phyloP scores from a whole-genome alignment of 192 early-diverging fungal species.

The Gamsiella multidivaricata region DNA sequence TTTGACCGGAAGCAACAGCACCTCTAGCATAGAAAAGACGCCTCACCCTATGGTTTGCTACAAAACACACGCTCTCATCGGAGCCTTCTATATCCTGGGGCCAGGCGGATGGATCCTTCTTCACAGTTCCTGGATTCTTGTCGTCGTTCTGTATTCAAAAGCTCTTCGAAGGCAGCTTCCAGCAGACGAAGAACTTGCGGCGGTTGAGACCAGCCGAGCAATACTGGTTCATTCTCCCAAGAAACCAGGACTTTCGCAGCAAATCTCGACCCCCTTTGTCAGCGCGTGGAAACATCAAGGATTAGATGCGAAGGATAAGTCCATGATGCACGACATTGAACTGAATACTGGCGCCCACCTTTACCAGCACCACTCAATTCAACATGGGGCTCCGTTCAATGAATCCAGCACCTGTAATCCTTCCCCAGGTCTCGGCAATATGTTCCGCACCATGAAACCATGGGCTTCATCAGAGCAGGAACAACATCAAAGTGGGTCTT shows the following conservation, averaged over 20 bases:
- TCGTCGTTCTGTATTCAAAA: slow-evolving; percentile 39
- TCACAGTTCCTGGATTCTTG: slow-evolving; percentile 35
- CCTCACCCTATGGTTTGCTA: slow-evolving; percentile 6
- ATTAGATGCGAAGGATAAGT: not conserved
- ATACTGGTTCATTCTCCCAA: not conserved
- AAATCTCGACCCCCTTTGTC: not conserved
- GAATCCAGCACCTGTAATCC: not conserved
- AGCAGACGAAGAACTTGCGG: slow-evolving; percentile 10
- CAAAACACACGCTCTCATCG: slow-evolving; percentile 4
- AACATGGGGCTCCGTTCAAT: not conserved
- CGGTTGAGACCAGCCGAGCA: not conserved
- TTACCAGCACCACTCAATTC: slow-evolving; percentile 12
- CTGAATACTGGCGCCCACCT: not conserved
- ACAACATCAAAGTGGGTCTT: not conserved
- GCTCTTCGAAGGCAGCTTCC: slow-evolving; percentile 22
- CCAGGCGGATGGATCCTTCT: slow-evolving; percentile 47
- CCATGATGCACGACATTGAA: not conserved
- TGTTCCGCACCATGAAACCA: slow-evolving; percentile 5
- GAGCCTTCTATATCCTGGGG: slow-evolving; percentile 25
- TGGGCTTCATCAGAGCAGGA: not conserved
- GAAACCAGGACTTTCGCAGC: not conserved
- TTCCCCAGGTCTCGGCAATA: not conserved
- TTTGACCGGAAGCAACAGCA: not conserved
- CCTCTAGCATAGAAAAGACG: not conserved
- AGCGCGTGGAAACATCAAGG: not conserved